phyloP scores from a whole-genome alignment of 1,284 basidiomycete genomes.

The Sparassis latifolia region DNA sequence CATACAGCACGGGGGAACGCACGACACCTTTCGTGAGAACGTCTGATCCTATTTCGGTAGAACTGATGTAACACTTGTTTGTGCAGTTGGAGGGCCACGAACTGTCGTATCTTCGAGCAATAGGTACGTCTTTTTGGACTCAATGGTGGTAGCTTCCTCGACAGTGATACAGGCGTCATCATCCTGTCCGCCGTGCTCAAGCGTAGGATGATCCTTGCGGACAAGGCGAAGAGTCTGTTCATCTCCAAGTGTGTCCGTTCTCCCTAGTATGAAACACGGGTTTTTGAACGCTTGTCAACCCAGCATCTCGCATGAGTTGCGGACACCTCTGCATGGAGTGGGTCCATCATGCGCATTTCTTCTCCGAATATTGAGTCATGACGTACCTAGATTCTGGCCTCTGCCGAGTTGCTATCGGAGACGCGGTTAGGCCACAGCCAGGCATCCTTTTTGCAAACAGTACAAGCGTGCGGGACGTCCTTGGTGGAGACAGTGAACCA shows the following conservation, averaged over 20 bases:
- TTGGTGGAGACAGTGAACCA: constrained; percentile 91
- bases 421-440: constrained; percentile 80
- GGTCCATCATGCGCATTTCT: constrained; percentile 13
- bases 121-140: constrained; percentile 38
- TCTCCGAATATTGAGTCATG: not conserved
- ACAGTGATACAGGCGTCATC: constrained; percentile 62
- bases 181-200: constrained; percentile 92
- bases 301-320: constrained; percentile 91
- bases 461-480: constrained; percentile 82
- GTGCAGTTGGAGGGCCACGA: constrained; percentile 84
- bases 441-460: constrained; percentile 82
- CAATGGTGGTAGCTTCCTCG: not conserved
- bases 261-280: constrained; percentile 12
- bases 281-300: constrained; percentile 3
- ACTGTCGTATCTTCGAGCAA: constrained; percentile 85
- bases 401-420: constrained; percentile 83
- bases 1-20: constrained; percentile 80
- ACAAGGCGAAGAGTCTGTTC: constrained; percentile 87
- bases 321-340: constrained; percentile 85
- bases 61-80: constrained; percentile 1
- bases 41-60: constrained; percentile 2
- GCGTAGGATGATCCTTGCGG: constrained; percentile 88
- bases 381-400: constrained; percentile 68
- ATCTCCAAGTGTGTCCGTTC: constrained; percentile 72
- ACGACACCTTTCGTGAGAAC: constrained; percentile 69